phyloP scores from a whole-genome alignment of 1,284 basidiomycete species.

The Cryptococcus sp. region DNA sequence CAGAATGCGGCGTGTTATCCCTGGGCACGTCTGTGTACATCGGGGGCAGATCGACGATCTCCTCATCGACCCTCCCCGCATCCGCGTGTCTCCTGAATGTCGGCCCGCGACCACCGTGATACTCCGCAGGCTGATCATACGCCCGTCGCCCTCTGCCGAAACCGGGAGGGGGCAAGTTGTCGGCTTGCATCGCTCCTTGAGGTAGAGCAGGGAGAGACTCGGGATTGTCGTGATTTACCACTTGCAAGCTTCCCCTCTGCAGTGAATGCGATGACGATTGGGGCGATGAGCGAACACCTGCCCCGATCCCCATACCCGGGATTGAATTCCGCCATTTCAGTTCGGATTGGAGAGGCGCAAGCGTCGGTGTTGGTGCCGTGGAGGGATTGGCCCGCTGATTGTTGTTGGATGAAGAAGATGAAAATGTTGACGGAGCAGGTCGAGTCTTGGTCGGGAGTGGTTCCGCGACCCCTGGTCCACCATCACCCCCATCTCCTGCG shows the following conservation, averaged over 20 bases:
- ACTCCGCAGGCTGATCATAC: slow-evolving; percentile 1
- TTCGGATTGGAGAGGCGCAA: background rate
- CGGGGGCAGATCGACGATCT: slow-evolving; percentile 40
- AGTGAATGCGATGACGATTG: background rate
- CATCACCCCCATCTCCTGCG: slow-evolving; percentile 6
- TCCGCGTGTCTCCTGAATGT: slow-evolving; percentile 35
- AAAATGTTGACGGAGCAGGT: background rate
- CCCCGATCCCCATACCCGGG: background rate
- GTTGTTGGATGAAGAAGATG: background rate
- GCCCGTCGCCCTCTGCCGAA: slow-evolving; percentile 5
- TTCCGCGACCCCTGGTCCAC: slow-evolving; percentile 21
- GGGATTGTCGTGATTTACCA: slow-evolving; percentile 28
- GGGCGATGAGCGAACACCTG: background rate
- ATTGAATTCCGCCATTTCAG: background rate
- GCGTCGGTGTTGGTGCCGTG: background rate
- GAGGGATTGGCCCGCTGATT: no score
- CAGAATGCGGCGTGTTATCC: slow-evolving; percentile 7
- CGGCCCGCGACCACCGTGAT: slow-evolving; percentile 1
- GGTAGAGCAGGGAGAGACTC: slow-evolving; percentile 21
- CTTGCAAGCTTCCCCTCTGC: slow-evolving; percentile 16
- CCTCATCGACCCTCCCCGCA: slow-evolving; percentile 31
- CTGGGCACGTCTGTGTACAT: slow-evolving; percentile 42
- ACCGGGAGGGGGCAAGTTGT: background rate
- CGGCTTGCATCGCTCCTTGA: slow-evolving; percentile 12
- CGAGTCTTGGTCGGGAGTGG: slow-evolving; percentile 22